Conservation (phyloP, 441 rosid genomes). For the Adansonia rubrostipa region DNA sequence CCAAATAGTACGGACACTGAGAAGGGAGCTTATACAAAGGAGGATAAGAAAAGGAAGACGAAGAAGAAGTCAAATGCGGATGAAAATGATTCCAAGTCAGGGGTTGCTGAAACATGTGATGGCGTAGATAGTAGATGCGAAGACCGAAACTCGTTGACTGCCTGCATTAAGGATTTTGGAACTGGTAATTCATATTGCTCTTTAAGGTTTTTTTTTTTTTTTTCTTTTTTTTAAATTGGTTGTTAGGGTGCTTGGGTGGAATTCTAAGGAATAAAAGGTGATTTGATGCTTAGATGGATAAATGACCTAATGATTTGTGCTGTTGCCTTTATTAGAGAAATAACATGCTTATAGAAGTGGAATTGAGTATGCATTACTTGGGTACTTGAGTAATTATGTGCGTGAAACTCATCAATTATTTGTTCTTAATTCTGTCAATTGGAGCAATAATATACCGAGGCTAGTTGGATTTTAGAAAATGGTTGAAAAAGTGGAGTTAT, state of each 20-base stretch:
- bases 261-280: background rate
- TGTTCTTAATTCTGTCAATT: background rate
- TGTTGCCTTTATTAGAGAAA: background rate
- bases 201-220: background rate
- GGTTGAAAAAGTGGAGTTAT: background rate
- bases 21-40: conserved; percentile 15
- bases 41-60: conserved; percentile 12
- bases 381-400: background rate
- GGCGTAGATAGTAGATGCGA: conserved; percentile 47
- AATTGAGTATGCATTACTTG: background rate
- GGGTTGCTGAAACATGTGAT: conserved; percentile 46
- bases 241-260: background rate
- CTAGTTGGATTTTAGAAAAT: background rate
- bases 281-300: background rate
- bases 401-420: background rate
- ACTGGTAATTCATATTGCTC: conserved; percentile 46
- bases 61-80: conserved; percentile 25
- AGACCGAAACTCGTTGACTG: conserved; percentile 42
- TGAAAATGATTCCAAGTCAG: conserved; percentile 36
- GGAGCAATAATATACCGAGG: background rate
- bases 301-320: background rate
- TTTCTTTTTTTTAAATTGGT: background rate
- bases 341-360: background rate
- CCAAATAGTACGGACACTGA: conserved; percentile 23
- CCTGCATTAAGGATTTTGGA: conserved; percentile 57